Evolutionary conservation across 1,139 yeast species (phyloP).

Genomic region (Blastobotrys indianensis): DNA sequence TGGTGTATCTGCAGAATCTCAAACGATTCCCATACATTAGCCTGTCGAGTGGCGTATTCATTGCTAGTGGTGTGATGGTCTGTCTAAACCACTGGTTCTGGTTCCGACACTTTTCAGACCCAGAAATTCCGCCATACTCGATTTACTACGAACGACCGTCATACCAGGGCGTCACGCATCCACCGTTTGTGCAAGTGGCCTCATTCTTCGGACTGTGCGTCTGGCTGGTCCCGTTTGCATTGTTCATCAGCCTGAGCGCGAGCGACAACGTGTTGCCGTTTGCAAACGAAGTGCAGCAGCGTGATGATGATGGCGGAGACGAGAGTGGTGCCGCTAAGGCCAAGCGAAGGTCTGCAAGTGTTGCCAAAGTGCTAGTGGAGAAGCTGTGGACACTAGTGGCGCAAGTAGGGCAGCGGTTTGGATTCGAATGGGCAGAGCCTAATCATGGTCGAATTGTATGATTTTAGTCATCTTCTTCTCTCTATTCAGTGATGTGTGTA

Average conservation of each 20-base stretch:
- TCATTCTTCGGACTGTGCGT: slow-evolving; percentile 90
- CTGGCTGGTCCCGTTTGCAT: slow-evolving; percentile 91
- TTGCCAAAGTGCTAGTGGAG: slow-evolving; percentile 62
- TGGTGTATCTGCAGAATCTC: slow-evolving; percentile 69
- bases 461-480: background rate
- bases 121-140: slow-evolving; percentile 45
- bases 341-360: slow-evolving; percentile 42
- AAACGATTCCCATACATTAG: slow-evolving; percentile 78
- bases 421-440: slow-evolving; percentile 55
- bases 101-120: slow-evolving; percentile 80
- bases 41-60: slow-evolving; percentile 60
- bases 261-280: slow-evolving; percentile 82
- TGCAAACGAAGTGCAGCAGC: slow-evolving; percentile 14
- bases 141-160: slow-evolving; percentile 29
- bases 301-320: slow-evolving; percentile 19
- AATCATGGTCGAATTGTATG: slow-evolving; percentile 15
- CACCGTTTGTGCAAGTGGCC: slow-evolving; percentile 81
- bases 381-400: slow-evolving; percentile 47
- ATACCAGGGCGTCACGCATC: slow-evolving; percentile 52
- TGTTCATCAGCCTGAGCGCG: slow-evolving; percentile 88
- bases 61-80: slow-evolving; percentile 67
- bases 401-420: slow-evolving; percentile 46
- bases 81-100: slow-evolving; percentile 79
- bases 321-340: slow-evolving; percentile 31
- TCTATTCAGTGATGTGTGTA: background rate